phyloP scores from a whole-genome alignment of 164 flowering plant species.

The Cinnamomum chago region DNA sequence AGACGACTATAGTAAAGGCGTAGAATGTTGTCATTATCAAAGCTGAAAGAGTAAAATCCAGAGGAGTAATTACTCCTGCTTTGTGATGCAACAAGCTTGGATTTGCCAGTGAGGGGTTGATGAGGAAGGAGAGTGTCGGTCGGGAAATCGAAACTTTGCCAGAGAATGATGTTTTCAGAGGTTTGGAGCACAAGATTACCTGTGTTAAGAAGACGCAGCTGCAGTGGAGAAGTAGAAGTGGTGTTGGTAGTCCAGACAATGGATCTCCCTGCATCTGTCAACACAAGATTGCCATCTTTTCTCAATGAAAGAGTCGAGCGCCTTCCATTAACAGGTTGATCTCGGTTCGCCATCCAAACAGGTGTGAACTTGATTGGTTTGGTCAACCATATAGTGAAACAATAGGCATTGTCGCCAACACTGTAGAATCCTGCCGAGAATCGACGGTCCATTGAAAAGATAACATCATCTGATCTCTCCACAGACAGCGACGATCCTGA shows the following conservation, averaged over 20 bases:
- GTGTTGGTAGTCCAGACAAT: constrained; percentile 13
- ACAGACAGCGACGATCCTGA: constrained; percentile 22
- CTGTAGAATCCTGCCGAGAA: constrained; percentile 28
- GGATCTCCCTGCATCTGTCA: constrained; percentile 15
- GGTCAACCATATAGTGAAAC: constrained; percentile 16
- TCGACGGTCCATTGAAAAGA: constrained; percentile 17
- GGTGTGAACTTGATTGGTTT: background rate
- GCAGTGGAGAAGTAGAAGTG: background rate
- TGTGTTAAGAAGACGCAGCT: constrained; percentile 4
- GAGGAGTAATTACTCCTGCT: constrained; percentile 18
- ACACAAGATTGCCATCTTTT: constrained; percentile 13
- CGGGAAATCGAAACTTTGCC: constrained; percentile 20
- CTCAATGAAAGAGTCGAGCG: constrained; percentile 6
- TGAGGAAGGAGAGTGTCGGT: constrained; percentile 37
- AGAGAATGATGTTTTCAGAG: background rate
- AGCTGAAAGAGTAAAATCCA: constrained; percentile 29
- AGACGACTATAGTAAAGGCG: constrained; percentile 14
- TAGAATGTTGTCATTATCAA: constrained; percentile 34
- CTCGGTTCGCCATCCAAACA: constrained; percentile 24
- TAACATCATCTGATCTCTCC: constrained; percentile 11
- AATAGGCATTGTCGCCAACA: constrained; percentile 30
- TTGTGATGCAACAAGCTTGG: constrained; percentile 19
- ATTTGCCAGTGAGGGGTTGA: constrained; percentile 29
- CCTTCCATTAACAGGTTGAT: constrained; percentile 18
- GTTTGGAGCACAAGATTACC: constrained; percentile 20